phyloP scores from a whole-genome alignment of 306 rosid genomes.

The Crataegus laevigata region DNA sequence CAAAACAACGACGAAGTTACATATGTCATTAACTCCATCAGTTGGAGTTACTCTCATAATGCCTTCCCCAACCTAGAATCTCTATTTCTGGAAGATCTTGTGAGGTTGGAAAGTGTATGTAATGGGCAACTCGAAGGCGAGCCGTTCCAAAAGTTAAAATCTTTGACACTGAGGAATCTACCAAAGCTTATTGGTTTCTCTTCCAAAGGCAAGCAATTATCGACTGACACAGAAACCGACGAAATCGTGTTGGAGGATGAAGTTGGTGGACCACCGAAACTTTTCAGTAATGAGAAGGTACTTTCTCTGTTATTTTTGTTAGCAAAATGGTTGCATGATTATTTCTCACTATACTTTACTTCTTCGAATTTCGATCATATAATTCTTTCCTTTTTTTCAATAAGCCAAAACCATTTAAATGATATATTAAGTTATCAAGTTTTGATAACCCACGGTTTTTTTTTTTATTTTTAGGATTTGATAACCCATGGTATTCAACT shows the following conservation, averaged over 20 bases:
- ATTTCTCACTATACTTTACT: too few relatives aligned
- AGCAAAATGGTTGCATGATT: too few relatives aligned
- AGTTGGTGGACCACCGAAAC: neutral
- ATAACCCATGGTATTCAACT: too few relatives aligned
- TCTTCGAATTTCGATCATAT: too few relatives aligned
- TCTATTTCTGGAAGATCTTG: fast-evolving
- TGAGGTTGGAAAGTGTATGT: neutral
- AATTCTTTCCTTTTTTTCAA: too few relatives aligned
- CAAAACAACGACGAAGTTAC: slow-evolving; percentile 23
- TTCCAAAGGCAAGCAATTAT: neutral
- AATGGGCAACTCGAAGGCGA: neutral
- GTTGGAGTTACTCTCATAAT: neutral
- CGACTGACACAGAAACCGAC: too few relatives aligned
- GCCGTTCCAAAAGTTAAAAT: neutral
- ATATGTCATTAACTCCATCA: neutral
- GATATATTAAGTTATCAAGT: too few relatives aligned
- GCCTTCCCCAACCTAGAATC: neutral
- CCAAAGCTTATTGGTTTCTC: neutral
- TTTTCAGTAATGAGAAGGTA: neutral
- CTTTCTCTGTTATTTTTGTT: neutral
- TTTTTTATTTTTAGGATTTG: too few relatives aligned
- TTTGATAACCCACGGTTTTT: too few relatives aligned
- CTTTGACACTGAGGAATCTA: neutral
- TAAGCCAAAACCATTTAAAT: too few relatives aligned
- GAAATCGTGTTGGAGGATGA: neutral